Evolutionary conservation across 805 yeast species (phyloP), one percentile per base, ranked within the genome.

Genomic region (Lachancea mirantina): DNA sequence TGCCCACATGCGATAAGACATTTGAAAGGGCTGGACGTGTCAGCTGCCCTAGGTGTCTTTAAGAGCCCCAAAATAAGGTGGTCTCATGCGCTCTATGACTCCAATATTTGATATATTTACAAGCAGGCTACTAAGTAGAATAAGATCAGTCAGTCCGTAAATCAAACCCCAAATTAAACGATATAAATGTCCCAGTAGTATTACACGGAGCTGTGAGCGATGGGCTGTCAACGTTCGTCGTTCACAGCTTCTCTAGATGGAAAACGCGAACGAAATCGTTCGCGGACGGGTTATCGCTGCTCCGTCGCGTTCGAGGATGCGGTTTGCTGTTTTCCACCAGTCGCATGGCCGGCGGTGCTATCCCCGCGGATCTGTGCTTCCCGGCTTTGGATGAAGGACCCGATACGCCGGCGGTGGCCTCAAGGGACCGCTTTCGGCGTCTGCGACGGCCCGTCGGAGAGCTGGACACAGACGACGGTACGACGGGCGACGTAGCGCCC

Each of bases 271-370:
- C 49, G 31, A 44, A 47, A 25, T 50, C 53, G 31, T 46, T 50
- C 22, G 47, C 46, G 18, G 49, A 39, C 7, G 55, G 54, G 30
- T 50, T 46, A 24, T 52, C 55, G 23, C 56, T 44, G 8, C 39
- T 48, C 19, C 57, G 36, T 27, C 52, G 46, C 55, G 48, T 45
- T 31, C 59, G 43, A 20, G 59, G 55, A 36, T 53, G 57, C n/a
- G 53, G 52, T 31, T 48, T 50, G 28, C 43, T 46, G 30, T 45
- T 46, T 29, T 53, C 59, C 3, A 52, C 57, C 14, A 49, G 35
- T 27, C 38, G 39, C 20, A 44, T 30, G 8, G 32, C 26, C 9
- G 30, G 23, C 15, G 37, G 26, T 23, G 19, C 23, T 25, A 23
- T 17, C 13, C 23, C 17, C 18, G n/a, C n/a, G n/a, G n/a, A n/a